Base-by-base conservation (phyloP, 257 asterid genomes). In the Coffea eugenioides region DNA sequence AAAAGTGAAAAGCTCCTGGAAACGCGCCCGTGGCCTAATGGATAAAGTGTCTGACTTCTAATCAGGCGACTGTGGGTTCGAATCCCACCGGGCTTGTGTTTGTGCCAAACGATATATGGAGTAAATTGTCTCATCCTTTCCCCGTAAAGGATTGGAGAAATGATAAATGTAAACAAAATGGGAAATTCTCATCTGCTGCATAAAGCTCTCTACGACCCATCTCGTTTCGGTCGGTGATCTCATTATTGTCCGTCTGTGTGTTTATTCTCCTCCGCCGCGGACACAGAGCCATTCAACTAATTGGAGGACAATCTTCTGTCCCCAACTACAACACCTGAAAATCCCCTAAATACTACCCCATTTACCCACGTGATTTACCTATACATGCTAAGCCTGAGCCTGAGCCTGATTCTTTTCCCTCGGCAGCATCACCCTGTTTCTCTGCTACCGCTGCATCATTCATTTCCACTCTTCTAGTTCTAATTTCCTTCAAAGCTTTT, bases 41-140 rank as follows among this genome's bases (percentile, higher is more conserved):
- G 97, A 93, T 93, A 90, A 94, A 97, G 97, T 95, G 97, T 77
- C 87, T 91, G 97, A 91, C 98, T 92, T 92, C 98, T 92, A 92
- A 93, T 92, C 97, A 90, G 88, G 97, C 97, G 97, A 94, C 90
- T 91, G 97, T 91, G 97, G 97, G 97, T 91, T 94, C 94, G 97
- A 93, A 90, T 93, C 95, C 96, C 93, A 90, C 97, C 88, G 97
- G 97, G 97, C 97, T 93, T 94, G 97, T 0, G 12, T 16, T 51
- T 31, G 34, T 31, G 34, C 34, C 34, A 31, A 31, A 31, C 34
- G 34, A 31, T 31, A 31, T 31, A 31, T 31, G 34, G 34, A 31
- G 34, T 31, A 31, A 31, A 31, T 31, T 31, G 34, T 31, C 34
- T 31, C 34, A 31, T 31, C 34, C 34, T 31, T 31, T 31, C 34